Conservation (phyloP, 2,329 filamentous ascomycete genomes). For the Aspergillus floridensis region DNA sequence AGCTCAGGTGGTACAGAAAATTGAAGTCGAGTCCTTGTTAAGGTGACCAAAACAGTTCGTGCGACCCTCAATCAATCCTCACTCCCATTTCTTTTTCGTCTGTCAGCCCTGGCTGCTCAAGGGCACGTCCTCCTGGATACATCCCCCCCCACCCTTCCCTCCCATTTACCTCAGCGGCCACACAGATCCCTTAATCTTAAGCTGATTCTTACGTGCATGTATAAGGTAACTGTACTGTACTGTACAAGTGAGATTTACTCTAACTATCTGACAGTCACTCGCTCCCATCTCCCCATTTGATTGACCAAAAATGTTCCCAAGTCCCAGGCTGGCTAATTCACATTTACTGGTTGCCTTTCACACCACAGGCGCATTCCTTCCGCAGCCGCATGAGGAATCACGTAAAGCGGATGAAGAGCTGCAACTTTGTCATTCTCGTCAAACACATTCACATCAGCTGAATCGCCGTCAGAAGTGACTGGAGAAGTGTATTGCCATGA, state of each 20-base stretch:
- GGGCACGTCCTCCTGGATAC: background rate
- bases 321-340: background rate
- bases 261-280: background rate
- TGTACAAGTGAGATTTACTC: constrained; percentile 3
- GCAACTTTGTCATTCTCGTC: constrained; percentile 68
- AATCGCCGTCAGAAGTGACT: constrained; percentile 47
- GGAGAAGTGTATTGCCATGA: constrained; percentile 41
- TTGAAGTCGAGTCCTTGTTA: background rate
- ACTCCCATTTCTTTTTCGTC: background rate
- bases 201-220: background rate
- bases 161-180: background rate
- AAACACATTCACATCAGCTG: constrained; percentile 60
- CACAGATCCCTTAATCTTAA: background rate
- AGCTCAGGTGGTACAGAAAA: background rate
- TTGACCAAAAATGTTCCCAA: background rate
- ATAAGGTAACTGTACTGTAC: background rate
- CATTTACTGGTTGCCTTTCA: constrained; percentile 34
- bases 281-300: background rate
- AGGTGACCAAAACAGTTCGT: background rate
- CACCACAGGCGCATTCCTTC: constrained; percentile 66
- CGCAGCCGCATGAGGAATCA: constrained; percentile 70
- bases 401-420: constrained; percentile 78
- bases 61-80: background rate
- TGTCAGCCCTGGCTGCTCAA: constrained; percentile 1
- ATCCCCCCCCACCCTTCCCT: too few species aligned